These are phyloP conservation scores for Fusarium nygamai DNA, from an alignment of 2,329 filamentous ascomycete species.

Conservation along the genomic window DNA sequence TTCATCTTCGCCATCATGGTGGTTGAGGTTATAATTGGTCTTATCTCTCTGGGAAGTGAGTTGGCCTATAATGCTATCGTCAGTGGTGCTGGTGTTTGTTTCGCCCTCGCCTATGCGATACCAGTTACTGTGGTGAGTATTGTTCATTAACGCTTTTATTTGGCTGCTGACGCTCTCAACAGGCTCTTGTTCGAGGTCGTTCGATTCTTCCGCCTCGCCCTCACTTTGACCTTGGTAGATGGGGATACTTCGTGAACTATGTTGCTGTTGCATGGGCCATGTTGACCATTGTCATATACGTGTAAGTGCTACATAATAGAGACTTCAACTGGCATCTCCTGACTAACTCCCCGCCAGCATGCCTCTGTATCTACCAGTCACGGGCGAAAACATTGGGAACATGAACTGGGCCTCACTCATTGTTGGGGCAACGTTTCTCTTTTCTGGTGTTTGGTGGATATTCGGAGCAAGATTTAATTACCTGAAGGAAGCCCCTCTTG, in stretches of 20 bases:
- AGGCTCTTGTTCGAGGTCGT: conserved; percentile 8
- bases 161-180: neutral
- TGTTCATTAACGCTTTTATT: fast-evolving
- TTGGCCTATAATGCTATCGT: conserved; percentile 17
- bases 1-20: conserved; percentile 4
- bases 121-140: conserved; percentile 3
- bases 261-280: conserved; percentile 6
- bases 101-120: conserved; percentile 2
- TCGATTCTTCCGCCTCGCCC: neutral
- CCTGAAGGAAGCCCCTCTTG: neutral
- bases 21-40: conserved; percentile 1
- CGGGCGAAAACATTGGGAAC: conserved; percentile 1
- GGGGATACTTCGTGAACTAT: conserved; percentile 10
- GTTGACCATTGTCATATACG: neutral
- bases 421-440: neutral
- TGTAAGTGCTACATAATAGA: neutral
- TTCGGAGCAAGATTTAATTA: neutral
- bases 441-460: conserved; percentile 10
- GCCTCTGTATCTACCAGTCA: conserved; percentile 14
- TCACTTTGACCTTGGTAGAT: conserved; percentile 10
- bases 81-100: conserved; percentile 1
- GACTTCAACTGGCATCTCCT: fast-evolving
- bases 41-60: conserved; percentile 13
- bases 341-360: neutral
- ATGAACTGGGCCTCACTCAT: conserved; percentile 22